Base-by-base conservation (phyloP, 352 stramenopile species). In the Phytophthora crassamura region DNA sequence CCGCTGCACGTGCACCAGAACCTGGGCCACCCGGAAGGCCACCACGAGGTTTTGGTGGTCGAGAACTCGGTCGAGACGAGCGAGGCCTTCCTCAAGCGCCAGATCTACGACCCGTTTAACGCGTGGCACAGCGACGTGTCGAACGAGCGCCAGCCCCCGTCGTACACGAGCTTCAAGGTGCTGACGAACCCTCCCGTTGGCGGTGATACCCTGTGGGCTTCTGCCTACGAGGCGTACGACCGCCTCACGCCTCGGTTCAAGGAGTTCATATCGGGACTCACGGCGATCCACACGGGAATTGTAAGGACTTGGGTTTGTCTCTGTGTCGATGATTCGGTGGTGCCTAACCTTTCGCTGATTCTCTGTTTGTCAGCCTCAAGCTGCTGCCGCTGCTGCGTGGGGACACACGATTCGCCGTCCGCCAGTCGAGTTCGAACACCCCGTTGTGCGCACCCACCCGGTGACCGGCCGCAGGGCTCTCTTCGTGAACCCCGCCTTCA, bases 201-300 rank as follows among this genome's bases (percentile, higher is more conserved):
- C 14, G 76, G 66, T 14, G 76, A 82, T 46, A 84, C 76, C 25
- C 40, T 84, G 15, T 84, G 73, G 73, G 59, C 71, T 7, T 80
- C 73, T 11, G 64, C 42, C n/a, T 80, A 78, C 49, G 68, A 84
- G 34, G 76, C 76, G 12, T 84, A 82, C 63, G 68, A 84, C 7
- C 72, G 72, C n/a, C 62, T 84, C 11, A 74, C 75, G 5, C 67
- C 68, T 10, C 63, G 55, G 12, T 67, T 83, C 32, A 45, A 72
- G 20, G 63, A 69, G 41, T 70, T 80, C 35, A 35, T 80, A 1
- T 65, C 75, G 20, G 65, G 69, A 3, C 66, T 83, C n/a, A 78
- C 64, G 3, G 76, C 76, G 16, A 74, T 82, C 16, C 76, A 84
- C 61, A 82, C 70, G 48, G 70, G 74, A 32, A 77, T 74, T 59